phyloP scores from a whole-genome alignment of 352 stramenopile genomes.

The Globisporangium cystogenes region DNA sequence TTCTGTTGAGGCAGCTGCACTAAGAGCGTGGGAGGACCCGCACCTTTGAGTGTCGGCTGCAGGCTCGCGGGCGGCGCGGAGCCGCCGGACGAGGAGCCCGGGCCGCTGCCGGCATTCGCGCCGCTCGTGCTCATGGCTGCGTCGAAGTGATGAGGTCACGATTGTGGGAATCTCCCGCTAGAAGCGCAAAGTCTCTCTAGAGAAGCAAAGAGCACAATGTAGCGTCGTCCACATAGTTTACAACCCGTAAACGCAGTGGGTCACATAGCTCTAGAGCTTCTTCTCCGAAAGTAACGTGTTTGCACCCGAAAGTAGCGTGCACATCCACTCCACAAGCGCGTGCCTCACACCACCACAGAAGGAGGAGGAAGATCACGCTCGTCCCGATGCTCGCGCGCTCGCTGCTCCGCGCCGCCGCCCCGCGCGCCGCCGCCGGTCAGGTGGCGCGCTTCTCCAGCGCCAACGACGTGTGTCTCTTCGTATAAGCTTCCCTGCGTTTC shows the following conservation, averaged over 20 bases:
- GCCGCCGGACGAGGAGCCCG: conserved; percentile 10
- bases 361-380: conserved; percentile 3
- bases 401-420: conserved; percentile 30
- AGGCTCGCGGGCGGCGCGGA: conserved; percentile 10
- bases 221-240: no score
- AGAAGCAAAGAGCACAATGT: no score
- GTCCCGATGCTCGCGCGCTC: conserved; percentile 55
- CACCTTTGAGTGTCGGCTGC: conserved; percentile 80
- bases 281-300: no score
- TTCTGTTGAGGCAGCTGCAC: no score
- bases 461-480: conserved; percentile 32
- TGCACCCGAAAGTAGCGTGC: background rate
- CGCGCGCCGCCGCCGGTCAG: conserved; percentile 13
- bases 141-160: no score
- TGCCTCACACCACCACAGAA: conserved; percentile 3
- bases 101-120: background rate
- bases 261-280: no score
- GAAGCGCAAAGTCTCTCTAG: no score
- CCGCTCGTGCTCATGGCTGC: conserved; percentile 7
- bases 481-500: no score
- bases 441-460: conserved; percentile 45
- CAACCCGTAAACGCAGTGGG: no score
- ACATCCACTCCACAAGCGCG: background rate
- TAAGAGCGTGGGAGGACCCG: background rate
- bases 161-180: no score